Base-by-base conservation (phyloP, 345 rosid species). In the Populus deltoides region DNA sequence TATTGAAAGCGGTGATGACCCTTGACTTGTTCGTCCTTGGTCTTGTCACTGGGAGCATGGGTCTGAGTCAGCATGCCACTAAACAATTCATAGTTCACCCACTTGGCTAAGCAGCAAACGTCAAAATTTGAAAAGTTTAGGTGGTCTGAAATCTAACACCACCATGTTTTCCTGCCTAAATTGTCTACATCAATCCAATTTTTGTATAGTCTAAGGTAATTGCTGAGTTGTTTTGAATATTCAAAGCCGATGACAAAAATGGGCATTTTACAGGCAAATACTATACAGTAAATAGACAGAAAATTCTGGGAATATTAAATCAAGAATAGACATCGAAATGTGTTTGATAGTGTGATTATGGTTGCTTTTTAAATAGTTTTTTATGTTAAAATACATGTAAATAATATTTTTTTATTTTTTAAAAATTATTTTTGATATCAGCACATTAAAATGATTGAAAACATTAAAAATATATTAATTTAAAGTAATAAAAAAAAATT, bases 61-160 rank as follows among this genome's bases (percentile, higher is more conserved):
- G 43, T 13, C 41, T 3, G n/a, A 51, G 75, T 72, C 75, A 72
- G 75, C 75, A 72, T 12, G 45, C 66, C 75, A 72, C 66, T 35
- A 55, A 20, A 36, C 63, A 33, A 72, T 35, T 17, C 55, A n/a
- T 22, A 36, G 35, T 33, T 35, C 65, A 51, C 45, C 75, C 75
- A 72, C 75, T 35, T 55, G 66, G 63, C 47, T 17, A 31, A 27
- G 24, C 66, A 72, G 33, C 47, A 35, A 24, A 5, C 41, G 51
- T 25, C 72, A 20, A 68, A n/a, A 22, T 3, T 13, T 36, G n/a
- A 3, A 18, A 35, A 20, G 41, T 16, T 49, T 27, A 29, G 38
- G 61, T 49, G 74, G 24, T 51, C 74, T 49, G 16, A 17, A 71
- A 47, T 70, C 33, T 29, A 71, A 24, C 62, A 1, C 74, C 20